Evolutionary conservation across 192 early-diverging fungal genomes (phyloP), one percentile per base, ranked within the genome.

Genomic region (Allomyces macrogynus): DNA sequence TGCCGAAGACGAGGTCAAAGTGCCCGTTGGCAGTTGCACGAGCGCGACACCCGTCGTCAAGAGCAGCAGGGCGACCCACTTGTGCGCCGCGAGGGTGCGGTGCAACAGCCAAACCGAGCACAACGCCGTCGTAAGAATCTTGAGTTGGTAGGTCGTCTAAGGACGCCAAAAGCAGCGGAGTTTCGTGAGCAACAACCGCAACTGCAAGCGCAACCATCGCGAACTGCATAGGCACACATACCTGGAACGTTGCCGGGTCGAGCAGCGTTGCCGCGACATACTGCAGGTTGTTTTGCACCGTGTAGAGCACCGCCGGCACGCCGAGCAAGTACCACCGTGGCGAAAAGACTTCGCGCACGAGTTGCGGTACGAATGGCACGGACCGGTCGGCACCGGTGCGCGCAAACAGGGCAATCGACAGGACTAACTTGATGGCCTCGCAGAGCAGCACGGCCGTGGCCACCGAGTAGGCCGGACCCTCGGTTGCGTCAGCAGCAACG

Each of bases 211-310:
- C 32, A 40, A 27, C 26, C 26, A 4, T 27, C 26, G 26, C 7
- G 32, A 40, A 40, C 32, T 7, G 32, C 5, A 40, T 8, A 8
- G 3, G 32, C 32, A 7, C 32, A 40, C 32, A 40, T 40, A 95
- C 92, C 76, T 94, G 91, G 76, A 93, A 97, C 12, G 90, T 93
- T 5, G 93, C 92, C 0, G 95, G 87, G 64, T 98, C 93, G 26
- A 98, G 73, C 18, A 83, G 74, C 23, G 88, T 80, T 1, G 91
- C 88, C 0, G 95, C 89, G 20, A 90, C 73, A 69, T 95, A 98
- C 70, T 96, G 95, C 54, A 98, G 74, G 70, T 96, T 96, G 77
- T 98, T 98, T 74, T 98, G 95, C 60, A 96, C 79, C 26, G 92
- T 84, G 72, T 97, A 91, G n/a, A 90, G 76, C 43, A 84, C 80